These are phyloP conservation scores for Crithidia expoeki DNA, from an alignment of 208 protist species.

Conservation along the genomic window DNA sequence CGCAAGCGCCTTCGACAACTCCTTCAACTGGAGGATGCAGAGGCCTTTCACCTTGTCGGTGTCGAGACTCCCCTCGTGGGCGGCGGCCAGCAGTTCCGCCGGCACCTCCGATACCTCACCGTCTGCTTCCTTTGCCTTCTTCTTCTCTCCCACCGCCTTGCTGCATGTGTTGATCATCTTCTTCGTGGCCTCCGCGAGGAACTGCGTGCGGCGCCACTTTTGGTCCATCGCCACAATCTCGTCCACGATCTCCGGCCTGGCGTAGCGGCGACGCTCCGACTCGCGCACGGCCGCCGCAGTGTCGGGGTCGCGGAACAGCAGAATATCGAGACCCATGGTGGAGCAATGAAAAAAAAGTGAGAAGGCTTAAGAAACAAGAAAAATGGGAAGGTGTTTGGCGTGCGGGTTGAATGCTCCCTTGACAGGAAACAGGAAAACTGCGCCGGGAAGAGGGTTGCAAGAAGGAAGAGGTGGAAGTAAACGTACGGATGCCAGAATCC, in stretches of 20 bases:
- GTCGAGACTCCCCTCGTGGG: slow-evolving; percentile 57
- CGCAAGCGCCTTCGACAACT: slow-evolving; percentile 82
- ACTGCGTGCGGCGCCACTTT: slow-evolving; percentile 90
- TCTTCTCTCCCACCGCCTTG: slow-evolving; percentile 90
- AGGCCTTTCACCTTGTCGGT: slow-evolving; percentile 64
- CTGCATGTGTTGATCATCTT: slow-evolving; percentile 90
- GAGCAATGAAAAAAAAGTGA: background rate
- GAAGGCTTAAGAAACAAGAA: background rate
- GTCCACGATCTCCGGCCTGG: slow-evolving; percentile 91
- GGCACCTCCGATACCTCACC: slow-evolving; percentile 74
- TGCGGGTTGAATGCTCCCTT: no score
- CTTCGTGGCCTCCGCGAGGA: slow-evolving; percentile 83
- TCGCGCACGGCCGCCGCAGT: slow-evolving; percentile 94
- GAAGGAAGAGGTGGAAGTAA: no score
- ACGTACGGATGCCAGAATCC: no score
- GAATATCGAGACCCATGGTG: slow-evolving; percentile 96
- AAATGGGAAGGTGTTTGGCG: background rate
- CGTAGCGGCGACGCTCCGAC: slow-evolving; percentile 95
- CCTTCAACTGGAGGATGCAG: slow-evolving; percentile 90
- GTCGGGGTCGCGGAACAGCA: slow-evolving; percentile 94
- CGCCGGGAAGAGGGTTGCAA: background rate
- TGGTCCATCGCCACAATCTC: slow-evolving; percentile 91
- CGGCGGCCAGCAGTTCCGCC: slow-evolving; percentile 54
- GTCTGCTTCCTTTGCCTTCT: slow-evolving; percentile 93
- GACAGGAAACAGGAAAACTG: no score